Evolutionary conservation across 495 filamentous ascomycete genomes (phyloP), one percentile per base, ranked within the genome.

Genomic region (Penicillium coffeae): DNA sequence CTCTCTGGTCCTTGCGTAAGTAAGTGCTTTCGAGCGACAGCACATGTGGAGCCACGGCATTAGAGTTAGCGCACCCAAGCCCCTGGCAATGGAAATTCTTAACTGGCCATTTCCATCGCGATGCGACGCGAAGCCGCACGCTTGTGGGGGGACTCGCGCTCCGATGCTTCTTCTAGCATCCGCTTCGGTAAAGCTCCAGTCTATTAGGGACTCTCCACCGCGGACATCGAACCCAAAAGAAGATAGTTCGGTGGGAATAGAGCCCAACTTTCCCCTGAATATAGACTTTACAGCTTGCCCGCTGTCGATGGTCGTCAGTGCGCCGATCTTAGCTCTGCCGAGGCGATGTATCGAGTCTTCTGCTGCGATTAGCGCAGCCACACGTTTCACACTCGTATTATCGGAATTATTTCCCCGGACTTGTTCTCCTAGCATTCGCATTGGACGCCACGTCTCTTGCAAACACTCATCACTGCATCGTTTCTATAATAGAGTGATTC

Each of bases 1-100:
- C 34, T 34, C 20, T 22, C 30, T 45, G 41, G 48, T 45, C 41
- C 48, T 45, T 51, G 42, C 48, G 42, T 45, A 16, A 30, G 25
- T 30, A 4, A 4, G 32, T 21, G 30, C 14, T 43, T 43, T 34
- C 16, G 18, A 40, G 16, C 32, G 19, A 7, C 42, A 48, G n/a
- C n/a, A n/a, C n/a, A n/a, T 58, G 55, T 45, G 48, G 46, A 45
- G 21, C 14, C 12, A 21, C 5, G 15, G 4, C 19, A 49, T 48
- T 60, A 60, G 51, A 51, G 55, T 62, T 62, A 40, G 38, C 50
- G 40, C 52, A 45, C 37, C 59, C 59, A 59, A 52, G 34, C 16
- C 45, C 47, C 42, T 59, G 52, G 44, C 47, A 52, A 43, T 59
- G 52, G 44, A 50, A 52, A 43, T 51, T 30, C 42, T 51, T 53